Conservation (phyloP, 805 yeast genomes). For the Candida endomychidarum region DNA sequence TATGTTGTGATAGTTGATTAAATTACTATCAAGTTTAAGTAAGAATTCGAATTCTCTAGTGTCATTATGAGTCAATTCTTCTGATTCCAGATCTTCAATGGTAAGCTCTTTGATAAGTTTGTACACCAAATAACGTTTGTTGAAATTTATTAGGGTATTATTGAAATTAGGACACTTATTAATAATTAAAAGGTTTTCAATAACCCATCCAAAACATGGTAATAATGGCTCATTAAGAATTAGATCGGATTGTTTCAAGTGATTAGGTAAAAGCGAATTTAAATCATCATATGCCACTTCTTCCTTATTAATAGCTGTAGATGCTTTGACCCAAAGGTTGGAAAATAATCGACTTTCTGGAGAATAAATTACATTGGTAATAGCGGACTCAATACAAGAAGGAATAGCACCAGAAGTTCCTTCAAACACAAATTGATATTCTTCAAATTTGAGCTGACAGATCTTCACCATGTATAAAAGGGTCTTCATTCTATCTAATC, state of each 20-base stretch:
- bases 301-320: conserved; percentile 25
- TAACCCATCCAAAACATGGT: conserved; percentile 91
- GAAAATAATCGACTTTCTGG: conserved; percentile 78
- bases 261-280: conserved; percentile 30
- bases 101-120: conserved; percentile 39
- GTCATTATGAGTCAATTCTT: conserved; percentile 29
- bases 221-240: conserved; percentile 50
- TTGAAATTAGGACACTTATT: conserved; percentile 71
- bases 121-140: conserved; percentile 53
- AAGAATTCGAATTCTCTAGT: conserved; percentile 52
- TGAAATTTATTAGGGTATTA: conserved; percentile 71
- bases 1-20: conserved; percentile 31
- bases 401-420: conserved; percentile 50
- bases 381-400: conserved; percentile 79
- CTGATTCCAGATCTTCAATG: conserved; percentile 29
- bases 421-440: conserved; percentile 41
- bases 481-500: conserved; percentile 69
- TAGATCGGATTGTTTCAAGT: conserved; percentile 27
- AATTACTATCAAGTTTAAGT: conserved; percentile 43
- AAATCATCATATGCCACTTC: conserved; percentile 26
- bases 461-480: conserved; percentile 65
- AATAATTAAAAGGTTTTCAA: conserved; percentile 70
- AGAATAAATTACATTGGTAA: conserved; percentile 68
- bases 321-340: conserved; percentile 66
- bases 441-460: conserved; percentile 64